These are phyloP conservation scores for Lentinula sp. DNA, from an alignment of 768 basidiomycete genomes.

Conservation along the genomic window DNA sequence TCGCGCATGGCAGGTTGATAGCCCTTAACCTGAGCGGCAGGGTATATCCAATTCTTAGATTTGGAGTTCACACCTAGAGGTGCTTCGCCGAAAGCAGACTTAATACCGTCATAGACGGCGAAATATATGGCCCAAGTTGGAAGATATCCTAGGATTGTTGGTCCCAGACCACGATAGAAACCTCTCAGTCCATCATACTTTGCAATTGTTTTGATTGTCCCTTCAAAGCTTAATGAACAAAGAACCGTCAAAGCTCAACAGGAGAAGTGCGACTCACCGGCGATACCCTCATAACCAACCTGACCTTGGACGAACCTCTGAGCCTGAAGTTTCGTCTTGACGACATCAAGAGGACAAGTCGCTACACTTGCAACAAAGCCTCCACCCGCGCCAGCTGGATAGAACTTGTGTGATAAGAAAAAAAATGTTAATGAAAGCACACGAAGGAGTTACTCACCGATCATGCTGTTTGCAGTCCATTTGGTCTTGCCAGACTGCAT, in stretches of 20 bases:
- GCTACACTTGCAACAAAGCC: conserved; percentile 89
- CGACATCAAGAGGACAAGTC: conserved; percentile 95
- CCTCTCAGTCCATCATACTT: conserved; percentile 75
- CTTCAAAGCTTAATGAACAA: conserved; percentile 25
- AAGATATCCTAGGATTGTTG: conserved; percentile 93
- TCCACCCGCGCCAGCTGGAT: conserved; percentile 86
- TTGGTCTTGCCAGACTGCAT: conserved; percentile 56
- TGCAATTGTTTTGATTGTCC: conserved; percentile 53
- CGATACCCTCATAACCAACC: conserved; percentile 68
- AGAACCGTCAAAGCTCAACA: background rate
- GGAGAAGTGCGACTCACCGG: conserved; percentile 41
- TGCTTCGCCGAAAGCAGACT: conserved; percentile 69
- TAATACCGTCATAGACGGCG: conserved; percentile 94
- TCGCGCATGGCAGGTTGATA: conserved; percentile 78
- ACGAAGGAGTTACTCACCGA: conserved; percentile 45
- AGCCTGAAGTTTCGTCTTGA: conserved; percentile 98
- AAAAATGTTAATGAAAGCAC: conserved; percentile 6
- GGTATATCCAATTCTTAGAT: conserved; percentile 52
- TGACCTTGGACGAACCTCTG: conserved; percentile 69
- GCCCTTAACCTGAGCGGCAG: conserved; percentile 79
- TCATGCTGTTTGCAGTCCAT: conserved; percentile 79
- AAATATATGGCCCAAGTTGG: conserved; percentile 99
- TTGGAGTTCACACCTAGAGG: conserved; percentile 33
- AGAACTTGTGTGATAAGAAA: conserved; percentile 5
- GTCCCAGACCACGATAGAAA: conserved; percentile 94